These are phyloP conservation scores for Jimgerdemannia flammicorona DNA, from an alignment of 192 early-diverging fungal genomes.

Conservation along the genomic window DNA sequence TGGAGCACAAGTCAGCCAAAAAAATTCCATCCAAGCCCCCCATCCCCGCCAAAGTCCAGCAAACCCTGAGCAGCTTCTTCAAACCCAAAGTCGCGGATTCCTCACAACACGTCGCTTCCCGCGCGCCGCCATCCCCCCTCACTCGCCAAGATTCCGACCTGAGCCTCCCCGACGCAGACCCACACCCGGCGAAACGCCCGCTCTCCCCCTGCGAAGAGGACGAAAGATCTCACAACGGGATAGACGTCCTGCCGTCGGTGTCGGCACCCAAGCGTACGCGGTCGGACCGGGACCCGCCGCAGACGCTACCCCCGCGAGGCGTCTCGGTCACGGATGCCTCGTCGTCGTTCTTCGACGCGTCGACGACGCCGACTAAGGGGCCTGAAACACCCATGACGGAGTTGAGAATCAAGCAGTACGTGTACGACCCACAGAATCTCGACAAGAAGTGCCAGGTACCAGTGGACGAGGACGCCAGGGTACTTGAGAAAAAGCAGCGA, in stretches of 20 bases:
- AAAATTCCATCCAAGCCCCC: background rate
- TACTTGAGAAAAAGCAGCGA: slow-evolving; percentile 1
- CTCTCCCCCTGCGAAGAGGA: background rate
- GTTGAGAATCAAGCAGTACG: background rate
- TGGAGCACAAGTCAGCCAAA: background rate
- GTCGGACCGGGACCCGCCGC: background rate
- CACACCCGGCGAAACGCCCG: slow-evolving; percentile 1
- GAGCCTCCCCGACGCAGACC: background rate
- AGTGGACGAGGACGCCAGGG: background rate
- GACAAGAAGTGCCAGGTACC: background rate
- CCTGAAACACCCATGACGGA: background rate
- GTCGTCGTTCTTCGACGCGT: background rate
- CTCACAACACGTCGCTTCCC: background rate
- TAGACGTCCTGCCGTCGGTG: slow-evolving; percentile 1
- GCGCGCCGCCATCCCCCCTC: too few species aligned
- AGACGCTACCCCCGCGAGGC: too few species aligned
- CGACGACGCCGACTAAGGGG: background rate
- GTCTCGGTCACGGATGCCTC: background rate
- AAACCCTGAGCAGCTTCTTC: slow-evolving; percentile 18
- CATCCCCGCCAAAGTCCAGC: slow-evolving; percentile 5
- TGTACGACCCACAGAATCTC: background rate
- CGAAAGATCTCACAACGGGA: slow-evolving; percentile 5
- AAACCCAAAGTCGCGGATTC: background rate
- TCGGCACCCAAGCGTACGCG: slow-evolving; percentile 5
- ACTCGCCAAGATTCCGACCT: background rate